These are phyloP conservation scores for Chiua virens DNA, from an alignment of 768 basidiomycete genomes.

Conservation along the genomic window DNA sequence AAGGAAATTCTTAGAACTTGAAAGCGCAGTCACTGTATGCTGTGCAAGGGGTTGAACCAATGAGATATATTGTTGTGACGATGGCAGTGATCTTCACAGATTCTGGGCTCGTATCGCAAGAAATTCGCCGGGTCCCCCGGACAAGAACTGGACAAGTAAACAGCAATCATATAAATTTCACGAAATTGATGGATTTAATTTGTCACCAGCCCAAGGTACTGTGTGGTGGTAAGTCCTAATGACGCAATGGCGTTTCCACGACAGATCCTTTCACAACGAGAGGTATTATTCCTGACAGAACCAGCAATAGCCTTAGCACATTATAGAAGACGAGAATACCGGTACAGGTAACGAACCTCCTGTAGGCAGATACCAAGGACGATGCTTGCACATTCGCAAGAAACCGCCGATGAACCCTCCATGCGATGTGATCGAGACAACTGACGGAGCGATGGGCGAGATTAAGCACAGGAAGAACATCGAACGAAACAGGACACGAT, in stretches of 20 bases:
- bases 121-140: too few relatives aligned
- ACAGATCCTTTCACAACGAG: slow-evolving; percentile 21
- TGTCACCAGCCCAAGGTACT: too few relatives aligned
- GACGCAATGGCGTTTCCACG: background rate
- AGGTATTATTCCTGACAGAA: slow-evolving; percentile 24
- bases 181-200: too few relatives aligned
- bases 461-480: background rate
- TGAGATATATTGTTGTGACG: too few relatives aligned
- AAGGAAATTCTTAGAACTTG: too few relatives aligned
- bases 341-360: slow-evolving; percentile 66
- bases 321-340: too few relatives aligned
- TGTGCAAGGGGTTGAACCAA: too few relatives aligned
- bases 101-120: too few relatives aligned
- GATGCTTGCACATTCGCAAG: slow-evolving; percentile 45
- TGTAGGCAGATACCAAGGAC: slow-evolving; percentile 49
- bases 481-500: background rate
- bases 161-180: too few relatives aligned
- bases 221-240: slow-evolving; percentile 1
- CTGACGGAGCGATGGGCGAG: slow-evolving; percentile 31
- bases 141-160: too few relatives aligned
- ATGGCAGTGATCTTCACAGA: too few relatives aligned
- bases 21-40: too few relatives aligned
- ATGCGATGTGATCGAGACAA: slow-evolving; percentile 66
- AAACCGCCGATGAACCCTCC: slow-evolving; percentile 62
- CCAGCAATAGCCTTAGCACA: background rate